A percentile compares a stretch with the other conserved stretches of the same genome.
These are phyloP conservation scores for Cardamine occulta DNA, from an alignment of 345 rosid species.

Conservation along the genomic window DNA sequence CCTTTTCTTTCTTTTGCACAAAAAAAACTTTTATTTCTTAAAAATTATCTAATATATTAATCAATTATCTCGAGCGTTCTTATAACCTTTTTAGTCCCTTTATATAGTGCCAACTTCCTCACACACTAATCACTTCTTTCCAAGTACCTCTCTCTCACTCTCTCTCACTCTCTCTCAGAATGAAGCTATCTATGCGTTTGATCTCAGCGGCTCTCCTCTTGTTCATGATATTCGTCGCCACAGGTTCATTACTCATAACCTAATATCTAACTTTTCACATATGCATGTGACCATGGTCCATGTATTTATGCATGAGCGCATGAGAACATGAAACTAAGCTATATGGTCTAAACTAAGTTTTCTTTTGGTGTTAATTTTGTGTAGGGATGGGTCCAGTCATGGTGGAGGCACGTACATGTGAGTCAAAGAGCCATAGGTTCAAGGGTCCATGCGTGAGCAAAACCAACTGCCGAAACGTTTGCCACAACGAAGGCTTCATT, in stretches of 20 bases:
- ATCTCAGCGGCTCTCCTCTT: conserved; percentile 37
- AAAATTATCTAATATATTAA: not conserved
- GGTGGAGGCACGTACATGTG: conserved; percentile 48
- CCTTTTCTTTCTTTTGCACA: not conserved
- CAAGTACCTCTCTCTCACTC: not conserved
- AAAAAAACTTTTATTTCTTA: not conserved
- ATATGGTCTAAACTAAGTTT: not conserved
- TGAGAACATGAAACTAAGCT: not conserved
- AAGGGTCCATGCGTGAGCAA: conserved; percentile 46
- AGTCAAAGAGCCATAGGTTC: conserved; percentile 53
- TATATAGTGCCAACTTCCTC: conserved; percentile 33
- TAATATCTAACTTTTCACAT: not conserved
- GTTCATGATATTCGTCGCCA: conserved; percentile 41
- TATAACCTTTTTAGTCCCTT: conserved; percentile 12
- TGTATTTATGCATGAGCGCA: too few species aligned
- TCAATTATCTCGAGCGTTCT: conserved; percentile 28
- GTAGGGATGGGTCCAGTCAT: conserved; percentile 44
- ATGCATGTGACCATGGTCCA: not conserved
- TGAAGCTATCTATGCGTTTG: conserved; percentile 44
- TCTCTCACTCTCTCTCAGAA: conserved; percentile 14
- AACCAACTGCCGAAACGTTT: conserved; percentile 49
- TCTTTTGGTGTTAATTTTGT: not conserved
- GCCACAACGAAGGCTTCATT: conserved; percentile 54
- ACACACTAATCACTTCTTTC: conserved; percentile 16
- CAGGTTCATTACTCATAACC: conserved; percentile 35